A percentile compares a stretch with the other conserved stretches of the same genome.
Evolutionary conservation across 2,329 filamentous ascomycete genomes (phyloP).

Genomic region (Stromatinia cepivora): DNA sequence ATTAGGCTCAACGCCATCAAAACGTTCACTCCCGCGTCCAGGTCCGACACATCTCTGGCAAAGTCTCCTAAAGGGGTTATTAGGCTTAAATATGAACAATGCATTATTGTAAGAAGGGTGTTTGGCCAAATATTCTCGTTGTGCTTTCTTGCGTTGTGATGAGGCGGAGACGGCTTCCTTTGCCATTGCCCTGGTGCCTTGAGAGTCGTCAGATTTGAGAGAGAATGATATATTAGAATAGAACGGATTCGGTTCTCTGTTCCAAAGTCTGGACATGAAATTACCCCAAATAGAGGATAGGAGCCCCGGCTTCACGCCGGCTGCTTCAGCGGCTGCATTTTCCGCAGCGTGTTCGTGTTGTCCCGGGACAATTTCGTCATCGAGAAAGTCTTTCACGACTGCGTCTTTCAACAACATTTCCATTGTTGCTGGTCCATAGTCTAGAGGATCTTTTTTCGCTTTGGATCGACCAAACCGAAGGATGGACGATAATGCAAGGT

Average conservation of each 20-base stretch:
- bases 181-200: conserved; percentile 86
- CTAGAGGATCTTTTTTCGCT: conserved; percentile 75
- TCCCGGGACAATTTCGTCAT: conserved; percentile 61
- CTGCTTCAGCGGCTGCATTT: conserved; percentile 35
- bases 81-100: conserved; percentile 79
- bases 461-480: conserved; percentile 62
- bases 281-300: conserved; percentile 63
- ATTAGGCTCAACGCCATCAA: conserved; percentile 87
- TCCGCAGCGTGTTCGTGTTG: conserved; percentile 42
- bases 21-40: conserved; percentile 79
- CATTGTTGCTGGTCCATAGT: conserved; percentile 87
- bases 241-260: conserved; percentile 88
- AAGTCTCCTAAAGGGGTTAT: conserved; percentile 73
- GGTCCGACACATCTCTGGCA: conserved; percentile 92
- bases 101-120: conserved; percentile 93
- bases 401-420: conserved; percentile 97
- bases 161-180: conserved; percentile 84
- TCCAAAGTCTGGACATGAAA: conserved; percentile 55
- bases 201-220: conserved; percentile 65
- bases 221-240: conserved; percentile 77
- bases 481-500: conserved; percentile 73
- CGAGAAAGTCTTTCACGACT: conserved; percentile 90
- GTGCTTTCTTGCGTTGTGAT: conserved; percentile 79
- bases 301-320: conserved; percentile 56
- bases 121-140: conserved; percentile 83